phyloP scores from a whole-genome alignment of 192 early-diverging fungal genomes.

The Backusella circina region DNA sequence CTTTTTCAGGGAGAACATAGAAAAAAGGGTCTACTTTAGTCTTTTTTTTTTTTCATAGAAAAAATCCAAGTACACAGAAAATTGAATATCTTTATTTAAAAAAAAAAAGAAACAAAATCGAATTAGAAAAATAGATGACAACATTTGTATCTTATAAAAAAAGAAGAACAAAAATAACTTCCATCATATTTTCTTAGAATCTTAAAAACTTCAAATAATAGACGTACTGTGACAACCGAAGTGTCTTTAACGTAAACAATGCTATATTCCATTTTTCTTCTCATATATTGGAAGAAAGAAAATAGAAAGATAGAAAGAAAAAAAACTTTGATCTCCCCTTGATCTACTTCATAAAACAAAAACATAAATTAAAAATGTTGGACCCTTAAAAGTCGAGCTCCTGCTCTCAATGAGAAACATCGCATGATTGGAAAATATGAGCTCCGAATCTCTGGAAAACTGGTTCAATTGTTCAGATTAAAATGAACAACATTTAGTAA shows the following conservation, averaged over 20 bases:
- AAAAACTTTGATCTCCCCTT: not conserved
- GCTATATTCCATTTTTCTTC: not conserved
- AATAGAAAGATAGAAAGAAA: not conserved
- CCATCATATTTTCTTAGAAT: too few species aligned
- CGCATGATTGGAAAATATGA: not conserved
- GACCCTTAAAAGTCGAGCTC: not conserved
- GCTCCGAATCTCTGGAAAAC: not conserved
- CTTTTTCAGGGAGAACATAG: not conserved
- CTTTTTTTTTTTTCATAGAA: not conserved
- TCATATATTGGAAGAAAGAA: not conserved
- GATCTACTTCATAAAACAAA: not conserved
- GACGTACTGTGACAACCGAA: too few species aligned
- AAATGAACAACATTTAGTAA: too few species aligned
- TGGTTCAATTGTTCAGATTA: too few species aligned
- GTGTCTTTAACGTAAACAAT: too few species aligned
- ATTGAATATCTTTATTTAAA: not conserved
- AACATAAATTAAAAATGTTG: not conserved
- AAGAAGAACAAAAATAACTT: too few species aligned
- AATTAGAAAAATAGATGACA: too few species aligned
- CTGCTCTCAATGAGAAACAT: not conserved
- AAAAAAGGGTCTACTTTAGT: not conserved
- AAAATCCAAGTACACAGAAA: too few species aligned
- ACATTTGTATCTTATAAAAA: too few species aligned
- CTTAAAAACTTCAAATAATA: too few species aligned
- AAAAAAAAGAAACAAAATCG: not conserved